Base-by-base conservation (phyloP, 768 basidiomycete species). In the Gelatoporia subvermispora region DNA sequence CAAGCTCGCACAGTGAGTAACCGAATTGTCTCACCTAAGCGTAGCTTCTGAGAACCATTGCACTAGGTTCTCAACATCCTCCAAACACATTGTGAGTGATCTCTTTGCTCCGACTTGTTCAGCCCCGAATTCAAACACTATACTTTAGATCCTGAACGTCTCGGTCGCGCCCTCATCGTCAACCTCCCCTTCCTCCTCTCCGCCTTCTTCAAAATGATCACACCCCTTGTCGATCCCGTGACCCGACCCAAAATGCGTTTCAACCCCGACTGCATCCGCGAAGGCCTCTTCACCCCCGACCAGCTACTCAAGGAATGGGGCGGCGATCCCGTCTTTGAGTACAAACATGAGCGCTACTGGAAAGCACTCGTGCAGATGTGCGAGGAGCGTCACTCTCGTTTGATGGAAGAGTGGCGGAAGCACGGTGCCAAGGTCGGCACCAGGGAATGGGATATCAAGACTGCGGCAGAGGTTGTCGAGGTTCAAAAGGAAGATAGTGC, bases 181-280 rank as follows among this genome's bases (percentile, higher is more conserved):
- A 88, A 93, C 57, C 75, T 93, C n/a, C 91, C 92, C 3, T 92
- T 81, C 70, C 62, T 89, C 43, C 61, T 92, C 43, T 79, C 78
- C 47, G 72, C 79, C 0, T 91, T 92, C 67, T 85, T 81, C 73
- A 88, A 84, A 55, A 65, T 90, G 55, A 82, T 92, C 59, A 78
- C 70, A 55, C 87, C 90, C 1, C 84, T 93, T 60, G 78, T 93
- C 44, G 92, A 94, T 66, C 88, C 92, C 2, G 64, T 90, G 50
- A 92, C 90, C 1, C 79, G 82, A 24, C 64, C 74, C 31, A 89
- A 90, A 66, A 73, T 89, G 65, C 75, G 81, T 48, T 88, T 90
- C 65, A 89, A 90, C 58, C 85, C 85, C 1, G 64, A 76, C 18
- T 72, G 83, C 20, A 68, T 85, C 50, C 66, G 80, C 52, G 86